Evolutionary conservation across 75 land plant species (phyloP), one percentile per base, ranked within the genome.

Genomic region (Sequoia sempervirens): DNA sequence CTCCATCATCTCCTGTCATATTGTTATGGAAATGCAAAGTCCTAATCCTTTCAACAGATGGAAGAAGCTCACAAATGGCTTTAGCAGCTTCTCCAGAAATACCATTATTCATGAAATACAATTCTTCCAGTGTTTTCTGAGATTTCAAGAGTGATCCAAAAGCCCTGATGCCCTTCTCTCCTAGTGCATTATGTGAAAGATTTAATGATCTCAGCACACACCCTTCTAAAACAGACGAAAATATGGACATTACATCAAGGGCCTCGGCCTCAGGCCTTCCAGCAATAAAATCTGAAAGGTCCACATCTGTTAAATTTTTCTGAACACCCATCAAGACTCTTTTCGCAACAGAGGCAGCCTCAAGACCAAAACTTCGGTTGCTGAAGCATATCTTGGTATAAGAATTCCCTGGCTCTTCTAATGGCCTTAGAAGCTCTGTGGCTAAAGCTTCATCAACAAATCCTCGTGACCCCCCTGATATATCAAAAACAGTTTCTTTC

Each of bases 1-100:
- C 99, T 18, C 99, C 99, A 78, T 88, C 92, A 90, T 97, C 98
- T 40, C 99, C 99, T 54, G 94, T 96, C 99, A 97, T 97, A 79
- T 97, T 97, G 82, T 93, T 97, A 66, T 93, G 95, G 82, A 97
- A 97, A 74, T 94, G 98, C 50, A 97, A 93, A 47, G 92, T 83
- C 74, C 79, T 92, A 32, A 97, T 87, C 68, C 90, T 89, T n/a
- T 92, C 90, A 13, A 93, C 91, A 26, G 98, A 92, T 18, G 96
- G 94, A 83, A 97, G 84, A 34, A 96, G 86, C 87, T 96, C 95
- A 80, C 84, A 83, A 18, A 97, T 89, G 69, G 99, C 99, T 75
- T 79, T 82, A 26, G 99, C 99, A 73, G 99, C 99, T 84, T 94
- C 99, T 78, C 91, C 92, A 1, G 99, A 97, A 64, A 97, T 97